Evolutionary conservation across 768 basidiomycete genomes (phyloP).

Genomic region (Phlebiopsis flavidoalba): DNA sequence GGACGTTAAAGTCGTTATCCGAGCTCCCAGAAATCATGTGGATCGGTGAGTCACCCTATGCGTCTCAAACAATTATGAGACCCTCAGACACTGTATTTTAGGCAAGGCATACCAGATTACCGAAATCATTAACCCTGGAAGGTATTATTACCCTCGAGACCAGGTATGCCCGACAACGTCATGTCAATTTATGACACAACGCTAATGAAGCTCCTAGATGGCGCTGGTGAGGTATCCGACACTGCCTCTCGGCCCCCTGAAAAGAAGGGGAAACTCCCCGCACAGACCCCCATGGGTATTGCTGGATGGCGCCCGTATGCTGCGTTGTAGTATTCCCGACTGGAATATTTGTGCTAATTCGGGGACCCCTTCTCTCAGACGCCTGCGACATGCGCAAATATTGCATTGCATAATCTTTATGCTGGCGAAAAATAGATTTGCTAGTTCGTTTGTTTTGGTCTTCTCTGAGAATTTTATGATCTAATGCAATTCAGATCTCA

Average conservation of each 20-base stretch:
- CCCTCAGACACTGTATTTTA: slow-evolving; percentile 20
- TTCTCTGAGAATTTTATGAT: not conserved
- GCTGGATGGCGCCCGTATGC: slow-evolving; percentile 74
- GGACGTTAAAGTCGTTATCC: slow-evolving; percentile 77
- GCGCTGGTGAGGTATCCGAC: slow-evolving; percentile 61
- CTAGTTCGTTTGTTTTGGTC: slow-evolving; percentile 44
- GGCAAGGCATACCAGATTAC: slow-evolving; percentile 81
- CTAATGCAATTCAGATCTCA: slow-evolving; percentile 52
- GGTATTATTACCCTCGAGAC: slow-evolving; percentile 70
- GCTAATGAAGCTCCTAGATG: slow-evolving; percentile 34
- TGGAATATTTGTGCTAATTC: not conserved
- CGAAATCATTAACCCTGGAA: slow-evolving; percentile 61
- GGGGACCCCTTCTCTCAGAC: slow-evolving; percentile 41
- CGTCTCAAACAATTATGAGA: no score
- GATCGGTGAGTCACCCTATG: slow-evolving; percentile 59
- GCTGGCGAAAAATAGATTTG: slow-evolving; percentile 83
- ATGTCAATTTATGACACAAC: not conserved
- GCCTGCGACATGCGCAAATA: slow-evolving; percentile 88
- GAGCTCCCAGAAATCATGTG: slow-evolving; percentile 80
- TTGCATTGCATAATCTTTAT: slow-evolving; percentile 86
- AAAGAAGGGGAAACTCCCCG: slow-evolving; percentile 73
- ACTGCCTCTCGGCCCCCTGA: slow-evolving; percentile 60
- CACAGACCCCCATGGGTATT: slow-evolving; percentile 96
- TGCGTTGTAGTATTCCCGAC: not conserved
- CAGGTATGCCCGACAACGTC: slow-evolving; percentile 30